Evolutionary conservation across 2,329 filamentous ascomycete species (phyloP), one percentile per base, ranked within the genome.

Genomic region (Tolypocladium ophioglossoides): DNA sequence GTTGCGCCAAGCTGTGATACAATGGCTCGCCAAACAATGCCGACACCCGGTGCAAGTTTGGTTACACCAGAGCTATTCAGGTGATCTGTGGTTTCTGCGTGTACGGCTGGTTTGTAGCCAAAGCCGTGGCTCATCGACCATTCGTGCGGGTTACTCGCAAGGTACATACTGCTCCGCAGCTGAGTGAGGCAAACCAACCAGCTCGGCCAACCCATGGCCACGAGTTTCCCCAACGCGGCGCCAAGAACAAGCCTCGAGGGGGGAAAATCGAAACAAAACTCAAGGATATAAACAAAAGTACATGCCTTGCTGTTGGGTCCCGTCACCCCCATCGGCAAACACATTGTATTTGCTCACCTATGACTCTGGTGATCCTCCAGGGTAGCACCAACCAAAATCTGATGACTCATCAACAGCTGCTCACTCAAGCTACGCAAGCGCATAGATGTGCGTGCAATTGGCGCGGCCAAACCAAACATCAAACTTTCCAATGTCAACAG

Each of bases 401-500:
- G 38, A 62, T 59, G 54, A 59, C 55, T 58, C 58, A 59, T 58
- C 58, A 38, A 4, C 4, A 8, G 22, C 34, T 38, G 44, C n/a
- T 37, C 49, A 11, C 11, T 14, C 3, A 27, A 27, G 14, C 34
- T 4, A 41, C 6, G 47, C 38, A 51, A 52, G 35, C 53, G 37
- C 51, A 52, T 47, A 55, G 12, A n/a, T n/a, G n/a, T n/a, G n/a
- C 24, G 14, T 30, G 41, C 41, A 24, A 14, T 30, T 12, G 12
- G 22, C 22, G 12, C 22, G 9, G 18, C 14, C 20, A 27, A 27
- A 20, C 40, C 39, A 14, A 22, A 18, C 27, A n/a, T 4, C 27
- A 20, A 6, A 47, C 44, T 20, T 4, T 32, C 44, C 44, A 47
- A n/a, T 20, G 27, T 32, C 44, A 18, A 47, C 18, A 20, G 12